Evolutionary conservation across 441 rosid species (phyloP).

Genomic region (Codiaeum variegatum): DNA sequence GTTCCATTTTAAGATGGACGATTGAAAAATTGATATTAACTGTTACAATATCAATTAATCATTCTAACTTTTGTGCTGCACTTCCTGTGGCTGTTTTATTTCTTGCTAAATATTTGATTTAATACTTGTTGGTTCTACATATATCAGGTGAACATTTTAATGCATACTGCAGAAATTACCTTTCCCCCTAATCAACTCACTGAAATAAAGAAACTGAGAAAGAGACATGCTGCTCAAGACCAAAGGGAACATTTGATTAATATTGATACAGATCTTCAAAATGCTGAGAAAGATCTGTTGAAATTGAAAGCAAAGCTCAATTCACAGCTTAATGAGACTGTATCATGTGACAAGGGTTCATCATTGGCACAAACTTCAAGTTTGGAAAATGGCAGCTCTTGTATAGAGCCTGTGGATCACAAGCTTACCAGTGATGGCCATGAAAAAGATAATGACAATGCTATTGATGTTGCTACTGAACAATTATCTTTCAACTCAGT

Average conservation of each 20-base stretch:
- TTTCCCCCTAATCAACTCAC: constrained; percentile 11
- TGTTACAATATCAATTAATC: neutral
- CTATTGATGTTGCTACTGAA: neutral
- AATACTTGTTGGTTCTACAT: neutral
- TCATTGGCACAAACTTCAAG: neutral
- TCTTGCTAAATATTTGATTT: neutral
- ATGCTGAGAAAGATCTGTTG: neutral
- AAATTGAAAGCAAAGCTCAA: neutral
- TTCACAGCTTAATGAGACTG: neutral
- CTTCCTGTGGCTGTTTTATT: neutral
- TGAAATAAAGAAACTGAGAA: constrained; percentile 28
- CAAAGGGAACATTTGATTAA: constrained; percentile 35
- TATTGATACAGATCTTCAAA: constrained; percentile 8
- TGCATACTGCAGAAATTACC: constrained; percentile 51
- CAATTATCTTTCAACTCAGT: neutral
- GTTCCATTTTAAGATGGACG: neutral
- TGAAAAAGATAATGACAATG: neutral
- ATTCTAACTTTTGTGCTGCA: neutral
- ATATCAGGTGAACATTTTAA: constrained; percentile 59
- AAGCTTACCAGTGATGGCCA: neutral
- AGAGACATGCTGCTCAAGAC: constrained; percentile 44
- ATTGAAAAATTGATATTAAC: neutral
- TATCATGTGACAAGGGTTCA: neutral
- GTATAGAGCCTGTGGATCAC: neutral
- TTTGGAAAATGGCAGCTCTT: neutral